These are phyloP conservation scores for sunflower (Helianthus annuus) DNA, from an alignment of 129 eudicot genomes.

Conservation along the genomic window HanXRQr2.0-SUNRISE NC_035446.2:161209067-161209566, in stretches of 20 bases:
- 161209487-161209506: slow-evolving; percentile 17
- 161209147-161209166: too few relatives aligned
- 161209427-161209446: slow-evolving; percentile 72
- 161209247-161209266: not conserved
- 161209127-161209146: too few relatives aligned
- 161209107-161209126: too few relatives aligned
- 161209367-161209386: slow-evolving; percentile 17
- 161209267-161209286: slow-evolving; percentile 9
- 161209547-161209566: not conserved
- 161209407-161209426: slow-evolving; percentile 18
- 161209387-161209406: slow-evolving; percentile 8
- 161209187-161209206: too few relatives aligned
- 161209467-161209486: slow-evolving; percentile 74
- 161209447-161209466: slow-evolving; percentile 71
- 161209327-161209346: slow-evolving; percentile 78
- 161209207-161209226: not conserved
- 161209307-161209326: slow-evolving; percentile 92
- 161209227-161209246: not conserved
- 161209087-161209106: too few relatives aligned
- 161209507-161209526: not conserved
- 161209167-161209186: too few relatives aligned
- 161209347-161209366: slow-evolving; percentile 48
- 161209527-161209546: not conserved
- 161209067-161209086: too few relatives aligned
- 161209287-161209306: slow-evolving; percentile 83